Evolutionary conservation across 176 grass and related monocot genomes (phyloP).

Genomic region (Rhynchospora pubera): DNA sequence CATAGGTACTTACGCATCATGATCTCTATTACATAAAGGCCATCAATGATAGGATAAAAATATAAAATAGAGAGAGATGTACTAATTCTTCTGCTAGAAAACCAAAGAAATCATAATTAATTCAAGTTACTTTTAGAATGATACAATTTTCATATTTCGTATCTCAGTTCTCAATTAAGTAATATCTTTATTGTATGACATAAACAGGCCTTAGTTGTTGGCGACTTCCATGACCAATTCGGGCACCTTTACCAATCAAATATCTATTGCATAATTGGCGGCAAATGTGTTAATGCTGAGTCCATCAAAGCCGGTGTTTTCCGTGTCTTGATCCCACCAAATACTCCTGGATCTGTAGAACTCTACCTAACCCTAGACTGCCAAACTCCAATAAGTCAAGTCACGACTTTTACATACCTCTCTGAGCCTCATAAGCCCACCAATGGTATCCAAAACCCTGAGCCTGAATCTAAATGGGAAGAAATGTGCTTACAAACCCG

Average conservation of each 20-base stretch:
- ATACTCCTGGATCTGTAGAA: slow-evolving; percentile 51
- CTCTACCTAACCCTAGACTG: slow-evolving; percentile 79
- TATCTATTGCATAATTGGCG: slow-evolving; percentile 61
- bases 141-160: neutral
- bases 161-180: neutral
- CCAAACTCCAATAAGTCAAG: slow-evolving; percentile 58
- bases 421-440: slow-evolving; percentile 23
- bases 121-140: neutral
- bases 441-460: slow-evolving; percentile 18
- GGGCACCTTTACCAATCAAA: slow-evolving; percentile 37
- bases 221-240: slow-evolving; percentile 49
- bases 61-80: neutral
- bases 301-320: slow-evolving; percentile 71
- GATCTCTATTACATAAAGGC: slow-evolving; percentile 6
- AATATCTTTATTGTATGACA: slow-evolving; percentile 26
- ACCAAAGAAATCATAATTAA: neutral
- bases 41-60: neutral
- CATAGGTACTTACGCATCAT: neutral
- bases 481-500: slow-evolving; percentile 65
- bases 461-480: slow-evolving; percentile 34
- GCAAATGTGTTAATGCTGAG: slow-evolving; percentile 40
- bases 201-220: slow-evolving; percentile 72
- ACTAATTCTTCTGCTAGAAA: neutral
- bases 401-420: slow-evolving; percentile 68
- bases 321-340: slow-evolving; percentile 40